These are phyloP conservation scores for Spongiforma sp. DNA, from an alignment of 1,284 basidiomycete genomes.

Conservation along the genomic window DNA sequence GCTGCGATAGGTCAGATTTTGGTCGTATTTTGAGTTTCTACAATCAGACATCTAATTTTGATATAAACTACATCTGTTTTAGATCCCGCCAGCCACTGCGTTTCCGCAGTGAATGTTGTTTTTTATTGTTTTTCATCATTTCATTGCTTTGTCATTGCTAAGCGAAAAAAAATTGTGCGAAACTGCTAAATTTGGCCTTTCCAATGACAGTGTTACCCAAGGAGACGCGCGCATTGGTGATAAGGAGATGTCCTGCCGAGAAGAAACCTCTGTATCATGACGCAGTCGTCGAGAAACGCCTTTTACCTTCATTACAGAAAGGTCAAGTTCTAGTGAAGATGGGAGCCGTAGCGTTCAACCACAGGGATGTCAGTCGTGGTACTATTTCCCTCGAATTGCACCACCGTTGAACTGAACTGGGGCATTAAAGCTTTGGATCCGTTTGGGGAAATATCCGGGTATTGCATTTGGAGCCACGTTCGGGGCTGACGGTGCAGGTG, in stretches of 20 bases:
- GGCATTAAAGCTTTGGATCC: conserved; percentile 68
- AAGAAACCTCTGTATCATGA: conserved; percentile 53
- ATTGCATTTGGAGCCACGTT: conserved; percentile 65
- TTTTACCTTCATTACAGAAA: conserved; percentile 52
- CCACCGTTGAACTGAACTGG: background rate
- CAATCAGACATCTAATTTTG: background rate
- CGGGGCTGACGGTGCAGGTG: conserved; percentile 80
- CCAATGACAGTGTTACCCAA: conserved; percentile 35
- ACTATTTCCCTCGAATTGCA: background rate
- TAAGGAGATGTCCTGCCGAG: conserved; percentile 42
- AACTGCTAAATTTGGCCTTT: too few species aligned
- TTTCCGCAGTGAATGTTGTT: background rate
- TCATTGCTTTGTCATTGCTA: too few species aligned
- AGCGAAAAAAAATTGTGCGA: too few species aligned
- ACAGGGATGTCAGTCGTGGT: conserved; percentile 76
- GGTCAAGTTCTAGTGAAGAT: conserved; percentile 72
- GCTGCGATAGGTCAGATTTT: background rate
- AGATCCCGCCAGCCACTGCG: background rate
- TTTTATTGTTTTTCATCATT: too few species aligned
- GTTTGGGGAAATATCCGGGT: conserved; percentile 72
- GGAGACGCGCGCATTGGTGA: conserved; percentile 45
- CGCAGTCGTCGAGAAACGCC: conserved; percentile 52
- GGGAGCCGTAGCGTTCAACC: conserved; percentile 78
- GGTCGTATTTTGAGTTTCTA: background rate
- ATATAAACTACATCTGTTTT: background rate